phyloP scores from a whole-genome alignment of 1,284 basidiomycete genomes.

The Puccinia triticina region DNA sequence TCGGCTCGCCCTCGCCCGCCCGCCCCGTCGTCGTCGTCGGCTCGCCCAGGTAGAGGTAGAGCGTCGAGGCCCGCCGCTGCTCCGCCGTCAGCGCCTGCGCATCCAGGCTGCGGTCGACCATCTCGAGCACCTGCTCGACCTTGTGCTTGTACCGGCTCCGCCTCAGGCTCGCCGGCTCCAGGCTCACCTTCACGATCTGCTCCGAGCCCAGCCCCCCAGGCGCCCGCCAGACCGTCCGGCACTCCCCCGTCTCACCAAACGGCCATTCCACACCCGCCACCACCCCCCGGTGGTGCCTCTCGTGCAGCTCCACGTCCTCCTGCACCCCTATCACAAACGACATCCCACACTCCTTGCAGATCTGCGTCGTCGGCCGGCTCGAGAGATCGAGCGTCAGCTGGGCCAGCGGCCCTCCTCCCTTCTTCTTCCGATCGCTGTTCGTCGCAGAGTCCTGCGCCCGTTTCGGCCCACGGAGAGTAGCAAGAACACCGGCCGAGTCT shows the following conservation, averaged over 20 bases:
- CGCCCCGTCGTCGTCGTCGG: neutral
- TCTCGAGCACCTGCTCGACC: conserved; percentile 22
- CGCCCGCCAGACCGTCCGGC: conserved; percentile 54
- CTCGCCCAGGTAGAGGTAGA: conserved; percentile 32
- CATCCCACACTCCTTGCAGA: conserved; percentile 62
- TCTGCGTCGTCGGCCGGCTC: conserved; percentile 51
- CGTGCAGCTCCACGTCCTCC: conserved; percentile 61
- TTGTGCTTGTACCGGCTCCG: neutral
- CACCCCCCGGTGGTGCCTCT: conserved; percentile 61
- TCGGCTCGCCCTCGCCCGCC: neutral
- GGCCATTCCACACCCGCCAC: conserved; percentile 61
- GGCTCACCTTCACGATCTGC: conserved; percentile 41
- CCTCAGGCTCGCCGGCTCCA: conserved; percentile 4
- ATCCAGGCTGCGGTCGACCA: conserved; percentile 30
- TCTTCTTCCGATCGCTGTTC: neutral
- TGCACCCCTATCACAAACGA: conserved; percentile 61
- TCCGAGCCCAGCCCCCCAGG: conserved; percentile 53
- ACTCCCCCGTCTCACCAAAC: neutral
- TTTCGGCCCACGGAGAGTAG: no score
- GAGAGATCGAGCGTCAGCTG: conserved; percentile 41
- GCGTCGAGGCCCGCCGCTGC: neutral
- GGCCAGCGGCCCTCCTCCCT: neutral
- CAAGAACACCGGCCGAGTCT: no score
- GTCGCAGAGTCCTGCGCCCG: no score
- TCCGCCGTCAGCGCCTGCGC: conserved; percentile 3